phyloP scores from a whole-genome alignment of 176 grass and related monocot species.

The Oryza brachyantha region DNA sequence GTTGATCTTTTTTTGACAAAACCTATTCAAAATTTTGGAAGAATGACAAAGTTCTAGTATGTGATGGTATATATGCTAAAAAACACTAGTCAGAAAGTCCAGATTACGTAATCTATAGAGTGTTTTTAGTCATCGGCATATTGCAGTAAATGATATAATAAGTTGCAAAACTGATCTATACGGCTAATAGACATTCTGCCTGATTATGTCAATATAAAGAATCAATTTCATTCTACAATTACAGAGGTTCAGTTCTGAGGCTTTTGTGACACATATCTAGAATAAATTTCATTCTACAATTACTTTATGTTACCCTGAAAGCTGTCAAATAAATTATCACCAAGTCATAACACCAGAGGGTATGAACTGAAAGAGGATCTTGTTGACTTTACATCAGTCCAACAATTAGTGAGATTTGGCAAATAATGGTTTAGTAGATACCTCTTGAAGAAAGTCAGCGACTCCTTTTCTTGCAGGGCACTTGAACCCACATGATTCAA shows the following conservation, averaged over 20 bases:
- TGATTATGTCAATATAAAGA: not conserved
- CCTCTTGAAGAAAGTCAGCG: conserved; percentile 89
- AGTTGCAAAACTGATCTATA: not conserved
- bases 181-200: not conserved
- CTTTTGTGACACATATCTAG: not conserved
- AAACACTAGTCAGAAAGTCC: not conserved
- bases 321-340: not conserved
- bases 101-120: not conserved
- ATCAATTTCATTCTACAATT: not conserved
- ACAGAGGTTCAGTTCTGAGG: not conserved
- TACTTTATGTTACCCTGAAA: not conserved
- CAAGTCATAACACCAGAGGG: not conserved
- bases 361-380: not conserved
- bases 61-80: not conserved
- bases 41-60: not conserved
- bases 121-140: not conserved
- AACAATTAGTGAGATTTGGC: not conserved
- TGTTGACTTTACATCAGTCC: not conserved
- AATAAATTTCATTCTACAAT: not conserved
- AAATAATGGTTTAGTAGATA: conserved; percentile 25
- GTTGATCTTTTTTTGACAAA: conserved; percentile 75
- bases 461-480: conserved; percentile 75
- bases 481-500: conserved; percentile 70
- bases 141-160: not conserved
- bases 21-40: conserved; percentile 41